Base-by-base conservation (phyloP, 2,329 filamentous ascomycete genomes). In the Chaetomium sp. region DNA sequence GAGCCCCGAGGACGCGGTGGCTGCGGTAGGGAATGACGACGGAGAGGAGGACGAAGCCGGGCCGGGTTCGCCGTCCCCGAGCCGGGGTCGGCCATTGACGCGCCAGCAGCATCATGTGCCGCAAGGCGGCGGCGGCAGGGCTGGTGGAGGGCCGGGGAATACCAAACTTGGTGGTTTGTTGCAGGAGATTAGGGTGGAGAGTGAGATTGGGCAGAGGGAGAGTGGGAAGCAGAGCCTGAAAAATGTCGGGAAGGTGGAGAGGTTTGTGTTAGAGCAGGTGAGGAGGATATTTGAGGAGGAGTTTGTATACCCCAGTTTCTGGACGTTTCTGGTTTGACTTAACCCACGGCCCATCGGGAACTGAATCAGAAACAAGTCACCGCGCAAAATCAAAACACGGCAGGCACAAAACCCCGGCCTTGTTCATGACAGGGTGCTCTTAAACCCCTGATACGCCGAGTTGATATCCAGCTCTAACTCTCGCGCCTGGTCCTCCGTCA, bases 241-340 rank as follows among this genome's bases (percentile, higher is more conserved):
- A 78, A 99, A 99, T 70, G 92, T 99, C 49, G 92, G 94, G 57
- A 99, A 99, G 77, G 94, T 99, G 56, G 94, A 99, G 75, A 88
- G 90, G 66, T 99, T 99, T 70, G 90, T 99, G 55, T 78, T 99
- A 57, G 92, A 97, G 70, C 92, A 97, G 72, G 94, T 99, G 59
- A 85, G 92, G 68, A 83, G 91, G 67, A 97, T 99, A 65, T 97
- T 99, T 67, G 94, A 99, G 72, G 94, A 97, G 69, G 94, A 99
- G 71, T 94, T 97, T 74, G 91, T 97, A 59, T 97, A 95, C 74
- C 94, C 94, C 45, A 96, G 91, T 71, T 97, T 95, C 72, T 97
- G 92, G 91, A 97, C 92, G 0, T 96, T 97, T 71, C 75, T 99
- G 65, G 86, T 97, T 6, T 59, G 52, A 38, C 5, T 14, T 2